Conservation (phyloP, 306 rosid genomes). For the Quercus robur region DNA sequence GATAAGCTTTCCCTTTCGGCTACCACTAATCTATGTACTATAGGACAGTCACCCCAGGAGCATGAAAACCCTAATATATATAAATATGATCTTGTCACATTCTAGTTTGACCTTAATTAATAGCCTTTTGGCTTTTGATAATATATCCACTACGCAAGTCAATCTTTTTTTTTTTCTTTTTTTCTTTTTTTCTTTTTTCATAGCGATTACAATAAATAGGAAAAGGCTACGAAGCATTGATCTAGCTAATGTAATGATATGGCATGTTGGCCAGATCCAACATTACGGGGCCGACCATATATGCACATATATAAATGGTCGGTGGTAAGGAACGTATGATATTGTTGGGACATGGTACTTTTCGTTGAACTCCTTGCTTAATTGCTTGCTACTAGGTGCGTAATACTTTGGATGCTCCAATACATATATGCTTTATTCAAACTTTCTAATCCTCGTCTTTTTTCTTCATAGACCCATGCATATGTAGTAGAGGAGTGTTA, state of each 20-base stretch:
- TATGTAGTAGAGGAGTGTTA: slow-evolving; percentile 60
- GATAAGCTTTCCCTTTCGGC: slow-evolving; percentile 43
- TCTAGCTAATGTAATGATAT: neutral
- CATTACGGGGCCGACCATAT: slow-evolving; percentile 1
- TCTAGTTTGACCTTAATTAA: neutral
- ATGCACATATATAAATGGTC: slow-evolving; percentile 8
- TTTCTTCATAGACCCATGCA: slow-evolving; percentile 45
- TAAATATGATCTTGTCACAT: slow-evolving; percentile 16
- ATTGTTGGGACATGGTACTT: slow-evolving; percentile 12
- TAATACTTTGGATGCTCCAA: slow-evolving; percentile 14
- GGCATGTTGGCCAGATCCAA: neutral
- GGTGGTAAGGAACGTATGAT: slow-evolving; percentile 10
- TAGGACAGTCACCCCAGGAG: neutral
- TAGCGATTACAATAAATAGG: slow-evolving; percentile 12
- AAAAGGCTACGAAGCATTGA: neutral
- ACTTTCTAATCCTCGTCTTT: neutral
- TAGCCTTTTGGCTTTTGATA: slow-evolving; percentile 11
- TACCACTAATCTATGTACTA: slow-evolving; percentile 36
- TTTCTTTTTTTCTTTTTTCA: neutral
- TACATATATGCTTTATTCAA: slow-evolving; percentile 9
- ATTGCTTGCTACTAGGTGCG: slow-evolving; percentile 10
- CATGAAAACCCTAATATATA: slow-evolving; percentile 5
- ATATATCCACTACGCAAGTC: slow-evolving; percentile 9
- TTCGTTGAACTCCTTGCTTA: neutral
- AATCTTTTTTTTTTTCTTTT: neutral